Evolutionary conservation across 2,329 filamentous ascomycete genomes (phyloP).

Genomic region (Colletotrichum echinochloae): DNA sequence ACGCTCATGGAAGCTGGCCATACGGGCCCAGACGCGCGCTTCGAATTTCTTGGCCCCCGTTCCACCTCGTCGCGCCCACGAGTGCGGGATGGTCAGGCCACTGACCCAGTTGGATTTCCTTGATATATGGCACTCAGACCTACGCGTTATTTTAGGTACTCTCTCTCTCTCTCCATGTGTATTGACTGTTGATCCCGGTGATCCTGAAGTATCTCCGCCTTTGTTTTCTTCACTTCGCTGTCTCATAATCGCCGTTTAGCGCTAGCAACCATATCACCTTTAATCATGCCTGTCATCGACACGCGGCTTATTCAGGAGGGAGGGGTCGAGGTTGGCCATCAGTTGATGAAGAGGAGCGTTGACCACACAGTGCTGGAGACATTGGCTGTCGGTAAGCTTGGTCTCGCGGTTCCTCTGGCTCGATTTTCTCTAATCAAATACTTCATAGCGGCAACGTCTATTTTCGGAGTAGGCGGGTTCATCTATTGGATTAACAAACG

Average conservation of each 20-base stretch:
- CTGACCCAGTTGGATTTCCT: neutral
- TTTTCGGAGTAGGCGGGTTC: conserved; percentile 37
- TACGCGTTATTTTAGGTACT: neutral
- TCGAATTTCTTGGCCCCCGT: conserved; percentile 14
- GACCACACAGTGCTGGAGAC: conserved; percentile 38
- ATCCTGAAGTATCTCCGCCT: conserved; percentile 16
- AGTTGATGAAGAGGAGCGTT: conserved; percentile 36
- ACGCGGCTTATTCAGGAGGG: conserved; percentile 26
- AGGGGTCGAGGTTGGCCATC: conserved; percentile 19
- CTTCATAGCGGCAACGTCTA: conserved; percentile 1
- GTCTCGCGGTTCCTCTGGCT: neutral
- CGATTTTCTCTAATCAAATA: neutral
- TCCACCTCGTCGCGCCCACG: neutral
- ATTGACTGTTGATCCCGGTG: conserved; percentile 28
- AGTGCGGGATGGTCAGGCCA: neutral
- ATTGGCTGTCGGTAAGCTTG: conserved; percentile 30
- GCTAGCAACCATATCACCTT: neutral
- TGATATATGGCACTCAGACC: conserved; percentile 12
- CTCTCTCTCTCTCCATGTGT: neutral
- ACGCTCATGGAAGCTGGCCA: conserved; percentile 13
- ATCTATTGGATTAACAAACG: conserved; percentile 36
- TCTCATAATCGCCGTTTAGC: neutral
- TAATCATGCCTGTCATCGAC: conserved; percentile 33
- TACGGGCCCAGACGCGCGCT: conserved; percentile 34
- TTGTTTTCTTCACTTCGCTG: conserved; percentile 1